phyloP scores from a whole-genome alignment of 805 yeast genomes.

The Candida boleticola region DNA sequence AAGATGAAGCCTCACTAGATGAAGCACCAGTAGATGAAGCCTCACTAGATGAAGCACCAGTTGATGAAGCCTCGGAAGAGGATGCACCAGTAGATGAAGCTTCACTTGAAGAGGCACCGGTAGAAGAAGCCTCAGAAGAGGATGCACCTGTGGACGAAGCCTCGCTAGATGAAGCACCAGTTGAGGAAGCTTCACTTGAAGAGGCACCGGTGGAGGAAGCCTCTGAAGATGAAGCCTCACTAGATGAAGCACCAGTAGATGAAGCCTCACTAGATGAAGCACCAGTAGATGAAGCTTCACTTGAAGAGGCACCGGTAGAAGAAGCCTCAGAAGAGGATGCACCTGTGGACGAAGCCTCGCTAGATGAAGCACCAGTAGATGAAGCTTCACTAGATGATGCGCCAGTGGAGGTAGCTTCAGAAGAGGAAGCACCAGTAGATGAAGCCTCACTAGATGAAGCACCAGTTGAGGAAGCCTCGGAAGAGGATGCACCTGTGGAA shows the following conservation, averaged over 20 bases:
- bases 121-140: too few relatives aligned
- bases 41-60: constrained; percentile 4
- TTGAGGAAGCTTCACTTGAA: too few relatives aligned
- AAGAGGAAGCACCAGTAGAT: neutral
- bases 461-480: constrained; percentile 7
- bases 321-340: constrained; percentile 3
- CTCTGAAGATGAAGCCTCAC: neutral
- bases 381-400: neutral
- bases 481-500: constrained; percentile 21
- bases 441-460: constrained; percentile 6
- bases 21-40: constrained; percentile 3
- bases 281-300: constrained; percentile 1
- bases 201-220: neutral
- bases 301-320: neutral
- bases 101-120: neutral
- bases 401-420: neutral
- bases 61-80: neutral
- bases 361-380: neutral
- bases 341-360: constrained; percentile 4
- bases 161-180: too few relatives aligned
- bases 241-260: neutral
- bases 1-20: constrained; percentile 4
- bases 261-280: neutral
- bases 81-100: neutral
- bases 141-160: too few relatives aligned